Conservation (phyloP, 176 grass and related monocot species). For the Hyparrhenia diplandra region DNA sequence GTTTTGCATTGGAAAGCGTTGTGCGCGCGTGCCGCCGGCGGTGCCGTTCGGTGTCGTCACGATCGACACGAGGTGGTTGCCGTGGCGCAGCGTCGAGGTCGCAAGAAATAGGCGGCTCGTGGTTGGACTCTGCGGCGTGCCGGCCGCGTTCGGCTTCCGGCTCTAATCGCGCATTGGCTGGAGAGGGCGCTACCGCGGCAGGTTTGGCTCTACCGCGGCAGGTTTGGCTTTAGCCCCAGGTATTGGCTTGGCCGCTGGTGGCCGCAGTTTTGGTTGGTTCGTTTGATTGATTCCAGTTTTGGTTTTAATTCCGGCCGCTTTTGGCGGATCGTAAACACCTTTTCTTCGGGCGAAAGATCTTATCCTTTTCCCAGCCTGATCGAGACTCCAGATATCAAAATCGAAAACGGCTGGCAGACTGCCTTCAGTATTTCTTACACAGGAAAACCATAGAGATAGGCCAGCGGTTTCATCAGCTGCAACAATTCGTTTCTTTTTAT, state of each 20-base stretch:
- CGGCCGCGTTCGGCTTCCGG: neutral
- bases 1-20: constrained; percentile 17
- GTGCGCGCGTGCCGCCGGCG: neutral
- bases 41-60: neutral
- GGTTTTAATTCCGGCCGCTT: neutral
- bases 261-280: constrained; percentile 13
- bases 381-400: neutral
- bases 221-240: neutral
- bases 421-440: neutral
- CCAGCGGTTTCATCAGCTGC: neutral
- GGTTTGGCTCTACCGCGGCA: too few species aligned
- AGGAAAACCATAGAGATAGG: neutral
- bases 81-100: neutral
- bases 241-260: neutral
- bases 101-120: neutral
- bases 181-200: neutral
- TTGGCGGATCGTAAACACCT: neutral
- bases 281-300: neutral
- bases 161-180: neutral
- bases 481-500: neutral
- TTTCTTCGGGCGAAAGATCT: neutral
- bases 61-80: neutral
- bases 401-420: neutral
- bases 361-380: neutral
- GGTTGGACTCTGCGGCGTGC: neutral